A percentile compares a stretch with the other conserved stretches of the same genome.
These are phyloP conservation scores for Polytolypa hystricis DNA, from an alignment of 2,329 filamentous ascomycete species.

Conservation along the genomic window DNA sequence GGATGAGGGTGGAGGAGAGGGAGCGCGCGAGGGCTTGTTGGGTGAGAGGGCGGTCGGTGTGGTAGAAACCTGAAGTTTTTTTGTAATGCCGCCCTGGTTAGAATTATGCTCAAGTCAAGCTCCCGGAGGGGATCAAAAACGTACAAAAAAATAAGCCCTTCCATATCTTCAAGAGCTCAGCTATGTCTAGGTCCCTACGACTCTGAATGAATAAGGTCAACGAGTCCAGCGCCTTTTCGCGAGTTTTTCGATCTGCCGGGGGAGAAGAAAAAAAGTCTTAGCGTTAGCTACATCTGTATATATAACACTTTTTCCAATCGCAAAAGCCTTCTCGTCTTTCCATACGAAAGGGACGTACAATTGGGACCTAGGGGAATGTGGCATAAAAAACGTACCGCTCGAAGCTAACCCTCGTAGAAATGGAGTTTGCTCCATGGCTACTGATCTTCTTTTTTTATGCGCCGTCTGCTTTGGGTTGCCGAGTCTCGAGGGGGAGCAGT, in stretches of 20 bases:
- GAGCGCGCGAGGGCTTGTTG: slow-evolving; percentile 75
- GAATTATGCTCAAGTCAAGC: neutral
- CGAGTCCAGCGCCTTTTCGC: slow-evolving; percentile 64
- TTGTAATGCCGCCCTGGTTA: neutral
- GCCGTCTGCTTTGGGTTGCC: too few relatives aligned
- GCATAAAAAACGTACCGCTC: slow-evolving; percentile 52
- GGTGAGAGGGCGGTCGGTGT: slow-evolving; percentile 78
- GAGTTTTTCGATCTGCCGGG: slow-evolving; percentile 58
- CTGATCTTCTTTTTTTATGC: too few relatives aligned
- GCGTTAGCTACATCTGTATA: too few relatives aligned
- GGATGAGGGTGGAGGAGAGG: slow-evolving; percentile 57
- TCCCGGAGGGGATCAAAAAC: slow-evolving; percentile 10
- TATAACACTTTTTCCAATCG: too few relatives aligned
- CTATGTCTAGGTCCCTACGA: slow-evolving; percentile 48
- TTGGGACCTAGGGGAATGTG: too few relatives aligned
- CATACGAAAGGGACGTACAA: too few relatives aligned
- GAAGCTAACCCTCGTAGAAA: slow-evolving; percentile 78
- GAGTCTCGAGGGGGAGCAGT: too few relatives aligned
- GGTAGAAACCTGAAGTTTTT: slow-evolving; percentile 73
- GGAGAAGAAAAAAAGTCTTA: too few relatives aligned
- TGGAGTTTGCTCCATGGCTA: slow-evolving; percentile 43
- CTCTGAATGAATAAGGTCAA: slow-evolving; percentile 67
- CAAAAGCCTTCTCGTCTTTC: too few relatives aligned
- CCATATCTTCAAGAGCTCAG: slow-evolving; percentile 81
- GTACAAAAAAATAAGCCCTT: slow-evolving; percentile 81